Percentiles rank a stretch among this genome's conserved stretches.
These are phyloP conservation scores for Penicillium angulare DNA, from an alignment of 495 filamentous ascomycete genomes.

Conservation along the genomic window DNA sequence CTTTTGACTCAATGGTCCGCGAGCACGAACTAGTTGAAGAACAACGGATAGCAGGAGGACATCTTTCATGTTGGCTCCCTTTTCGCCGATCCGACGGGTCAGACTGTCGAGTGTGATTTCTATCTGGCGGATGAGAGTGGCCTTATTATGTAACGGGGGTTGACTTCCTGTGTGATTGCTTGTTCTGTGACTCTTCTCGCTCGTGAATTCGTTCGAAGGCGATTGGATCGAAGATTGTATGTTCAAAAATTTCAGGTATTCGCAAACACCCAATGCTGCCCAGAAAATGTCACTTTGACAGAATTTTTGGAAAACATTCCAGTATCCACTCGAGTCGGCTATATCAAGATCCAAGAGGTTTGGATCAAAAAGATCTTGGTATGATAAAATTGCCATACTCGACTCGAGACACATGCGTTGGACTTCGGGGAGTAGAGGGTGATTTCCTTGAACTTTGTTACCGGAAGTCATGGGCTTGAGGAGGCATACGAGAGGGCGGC, in stretches of 20 bases:
- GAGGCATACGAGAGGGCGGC: constrained; percentile 25
- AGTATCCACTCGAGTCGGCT: constrained; percentile 13
- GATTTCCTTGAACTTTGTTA: neutral
- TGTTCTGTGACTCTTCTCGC: neutral
- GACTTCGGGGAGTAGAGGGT: constrained; percentile 9
- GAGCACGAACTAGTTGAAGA: constrained; percentile 21
- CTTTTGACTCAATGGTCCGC: constrained; percentile 14
- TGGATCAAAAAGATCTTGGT: constrained; percentile 30
- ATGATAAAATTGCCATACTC: constrained; percentile 20
- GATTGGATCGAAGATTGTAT: neutral
- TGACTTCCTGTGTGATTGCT: neutral
- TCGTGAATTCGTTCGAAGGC: neutral
- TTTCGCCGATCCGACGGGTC: constrained; percentile 17
- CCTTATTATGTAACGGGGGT: constrained; percentile 12
- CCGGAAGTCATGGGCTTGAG: constrained; percentile 13
- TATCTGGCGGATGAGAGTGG: constrained; percentile 15
- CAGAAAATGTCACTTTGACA: constrained; percentile 27
- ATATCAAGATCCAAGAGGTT: constrained; percentile 15
- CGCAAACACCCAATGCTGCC: constrained; percentile 25
- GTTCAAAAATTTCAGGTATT: constrained; percentile 12
- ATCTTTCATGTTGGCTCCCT: constrained; percentile 28
- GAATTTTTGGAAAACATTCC: constrained; percentile 23
- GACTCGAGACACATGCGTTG: constrained; percentile 18
- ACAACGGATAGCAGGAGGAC: constrained; percentile 24
- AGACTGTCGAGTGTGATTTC: constrained; percentile 25